Conservation (phyloP, 495 filamentous ascomycete species). For the Rostrohypoxylon terebratum region DNA sequence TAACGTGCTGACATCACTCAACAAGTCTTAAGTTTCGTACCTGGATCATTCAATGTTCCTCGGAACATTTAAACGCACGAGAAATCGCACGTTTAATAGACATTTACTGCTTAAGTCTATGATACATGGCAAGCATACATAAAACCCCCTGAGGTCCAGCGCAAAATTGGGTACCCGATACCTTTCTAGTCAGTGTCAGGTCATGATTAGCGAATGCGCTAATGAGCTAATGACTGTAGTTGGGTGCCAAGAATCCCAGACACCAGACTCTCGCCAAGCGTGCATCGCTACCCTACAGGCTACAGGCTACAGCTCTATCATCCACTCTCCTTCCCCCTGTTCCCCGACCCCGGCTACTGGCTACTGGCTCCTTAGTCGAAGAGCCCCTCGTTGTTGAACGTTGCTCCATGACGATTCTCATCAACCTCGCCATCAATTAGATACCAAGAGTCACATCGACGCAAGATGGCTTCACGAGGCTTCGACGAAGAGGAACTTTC, state of each 20-base stretch:
- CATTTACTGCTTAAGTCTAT: constrained; percentile 8
- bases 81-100: not conserved
- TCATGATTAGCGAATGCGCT: constrained; percentile 8
- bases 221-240: constrained; percentile 10
- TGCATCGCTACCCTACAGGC: constrained; percentile 12
- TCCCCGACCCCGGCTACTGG: constrained; percentile 28
- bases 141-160: not conserved
- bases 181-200: not conserved
- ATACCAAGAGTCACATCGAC: constrained; percentile 14
- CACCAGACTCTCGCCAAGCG: constrained; percentile 29
- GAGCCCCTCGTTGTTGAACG: constrained; percentile 44
- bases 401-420: constrained; percentile 45
- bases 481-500: constrained; percentile 93
- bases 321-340: constrained; percentile 32
- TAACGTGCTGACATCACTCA: constrained; percentile 21
- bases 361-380: constrained; percentile 34
- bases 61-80: not conserved
- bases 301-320: constrained; percentile 17
- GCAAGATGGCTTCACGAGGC: constrained; percentile 64
- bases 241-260: constrained; percentile 20
- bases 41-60: constrained; percentile 18
- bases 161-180: constrained; percentile 6
- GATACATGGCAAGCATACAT: constrained; percentile 2
- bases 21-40: constrained; percentile 28
- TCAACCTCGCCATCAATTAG: constrained; percentile 37